Evolutionary conservation across 352 stramenopile genomes (phyloP).

Genomic region (Phytophthora rubi): DNA sequence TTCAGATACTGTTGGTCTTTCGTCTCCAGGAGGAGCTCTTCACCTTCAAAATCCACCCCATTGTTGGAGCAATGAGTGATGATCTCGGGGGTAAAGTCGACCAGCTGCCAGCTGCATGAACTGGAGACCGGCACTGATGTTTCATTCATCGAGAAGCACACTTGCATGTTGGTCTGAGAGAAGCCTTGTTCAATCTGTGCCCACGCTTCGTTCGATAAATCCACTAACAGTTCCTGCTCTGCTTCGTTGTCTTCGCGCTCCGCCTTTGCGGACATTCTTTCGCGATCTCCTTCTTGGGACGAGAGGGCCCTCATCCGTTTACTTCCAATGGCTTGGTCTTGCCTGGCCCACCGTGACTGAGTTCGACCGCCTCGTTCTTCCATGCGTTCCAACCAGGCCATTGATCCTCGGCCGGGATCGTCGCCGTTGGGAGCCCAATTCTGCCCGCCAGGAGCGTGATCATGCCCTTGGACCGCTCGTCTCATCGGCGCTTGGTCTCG

Average conservation of each 20-base stretch:
- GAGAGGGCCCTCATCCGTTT: not conserved
- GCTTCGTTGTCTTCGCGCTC: not conserved
- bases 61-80: too few species aligned
- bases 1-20: too few species aligned
- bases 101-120: not conserved
- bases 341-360: too few species aligned
- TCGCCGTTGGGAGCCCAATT: too few species aligned
- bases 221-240: not conserved
- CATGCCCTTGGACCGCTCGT: too few species aligned
- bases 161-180: not conserved
- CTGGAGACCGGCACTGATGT: not conserved
- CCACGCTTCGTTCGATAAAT: not conserved
- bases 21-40: not conserved
- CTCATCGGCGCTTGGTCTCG: too few species aligned
- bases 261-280: not conserved
- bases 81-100: not conserved
- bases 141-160: slow-evolving; percentile 2
- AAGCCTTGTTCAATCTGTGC: not conserved
- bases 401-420: not conserved
- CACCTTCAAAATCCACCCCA: not conserved
- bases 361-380: not conserved
- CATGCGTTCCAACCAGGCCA: not conserved
- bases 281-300: not conserved
- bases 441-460: too few species aligned
- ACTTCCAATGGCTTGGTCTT: not conserved